A percentile compares a stretch with the other conserved stretches of the same genome.
Evolutionary conservation across 208 protist genomes (phyloP).

Genomic region (Acanthamoeba sp.): DNA sequence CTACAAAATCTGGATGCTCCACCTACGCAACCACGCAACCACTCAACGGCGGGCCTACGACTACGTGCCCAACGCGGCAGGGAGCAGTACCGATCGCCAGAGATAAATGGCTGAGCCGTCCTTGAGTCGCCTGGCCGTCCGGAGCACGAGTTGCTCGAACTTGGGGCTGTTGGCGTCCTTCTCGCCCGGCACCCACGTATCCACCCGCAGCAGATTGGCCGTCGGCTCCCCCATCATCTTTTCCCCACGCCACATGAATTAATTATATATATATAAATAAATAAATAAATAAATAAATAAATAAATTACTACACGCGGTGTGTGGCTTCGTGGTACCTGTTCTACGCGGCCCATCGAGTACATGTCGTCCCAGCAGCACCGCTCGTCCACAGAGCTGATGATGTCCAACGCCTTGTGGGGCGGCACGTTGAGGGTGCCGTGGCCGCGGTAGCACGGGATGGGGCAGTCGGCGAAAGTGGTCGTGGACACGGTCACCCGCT

Average conservation of each 20-base stretch:
- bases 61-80: neutral
- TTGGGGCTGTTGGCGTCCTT: neutral
- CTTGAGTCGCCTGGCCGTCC: neutral
- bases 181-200: conserved; percentile 4
- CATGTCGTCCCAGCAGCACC: conserved; percentile 55
- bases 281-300: too few relatives aligned
- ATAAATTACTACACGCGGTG: too few relatives aligned
- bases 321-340: too few relatives aligned
- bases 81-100: neutral
- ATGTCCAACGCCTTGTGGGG: conserved; percentile 46
- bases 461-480: neutral
- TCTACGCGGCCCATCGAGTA: neutral
- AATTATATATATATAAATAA: too few relatives aligned
- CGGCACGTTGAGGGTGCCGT: neutral
- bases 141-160: conserved; percentile 20
- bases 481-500: neutral
- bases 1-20: neutral
- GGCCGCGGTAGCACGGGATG: neutral
- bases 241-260: too few relatives aligned
- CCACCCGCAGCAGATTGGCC: neutral
- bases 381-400: conserved; percentile 38
- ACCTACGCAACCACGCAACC: neutral
- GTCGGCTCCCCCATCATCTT: neutral
- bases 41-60: neutral
- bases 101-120: conserved; percentile 6